Conservation (phyloP, 2,329 filamentous ascomycete genomes). For the Pseudogymnoascus sp. region DNA sequence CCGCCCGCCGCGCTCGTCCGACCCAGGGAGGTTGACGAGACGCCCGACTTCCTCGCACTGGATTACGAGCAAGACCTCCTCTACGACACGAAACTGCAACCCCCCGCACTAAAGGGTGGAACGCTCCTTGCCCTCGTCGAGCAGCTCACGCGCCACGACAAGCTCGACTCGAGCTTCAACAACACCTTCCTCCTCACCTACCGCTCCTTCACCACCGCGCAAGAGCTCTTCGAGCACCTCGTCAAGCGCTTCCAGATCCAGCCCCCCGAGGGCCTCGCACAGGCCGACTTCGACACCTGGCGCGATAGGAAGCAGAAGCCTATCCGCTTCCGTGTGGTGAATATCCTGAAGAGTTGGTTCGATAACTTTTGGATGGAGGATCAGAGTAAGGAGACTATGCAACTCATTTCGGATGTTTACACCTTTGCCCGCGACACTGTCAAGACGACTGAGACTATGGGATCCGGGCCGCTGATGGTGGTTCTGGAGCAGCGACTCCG, state of each 20-base stretch:
- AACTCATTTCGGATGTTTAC: slow-evolving; percentile 81
- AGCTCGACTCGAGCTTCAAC: slow-evolving; percentile 90
- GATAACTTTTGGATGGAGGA: slow-evolving; percentile 99
- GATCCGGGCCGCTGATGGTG: slow-evolving; percentile 73
- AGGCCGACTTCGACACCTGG: slow-evolving; percentile 76
- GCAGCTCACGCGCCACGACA: slow-evolving; percentile 91
- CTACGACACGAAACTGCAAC: slow-evolving; percentile 74
- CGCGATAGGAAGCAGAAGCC: slow-evolving; percentile 90
- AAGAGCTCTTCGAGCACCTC: slow-evolving; percentile 85
- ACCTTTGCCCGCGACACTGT: slow-evolving; percentile 87
- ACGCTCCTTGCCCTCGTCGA: slow-evolving; percentile 85
- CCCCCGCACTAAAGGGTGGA: slow-evolving; percentile 75
- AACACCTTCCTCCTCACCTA: slow-evolving; percentile 97
- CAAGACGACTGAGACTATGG: slow-evolving; percentile 86
- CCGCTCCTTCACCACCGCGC: slow-evolving; percentile 82
- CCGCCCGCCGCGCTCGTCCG: slow-evolving; percentile 16
- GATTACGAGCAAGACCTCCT: slow-evolving; percentile 85
- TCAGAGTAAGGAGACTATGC: slow-evolving; percentile 70
- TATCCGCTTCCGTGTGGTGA: slow-evolving; percentile 91
- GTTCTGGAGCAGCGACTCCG: slow-evolving; percentile 81
- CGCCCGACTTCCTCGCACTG: slow-evolving; percentile 73
- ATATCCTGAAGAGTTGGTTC: slow-evolving; percentile 97
- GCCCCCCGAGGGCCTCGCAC: slow-evolving; percentile 71
- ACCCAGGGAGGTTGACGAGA: slow-evolving; percentile 52
- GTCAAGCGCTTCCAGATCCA: slow-evolving; percentile 90